These are phyloP conservation scores for Pholiota microspora DNA, from an alignment of 768 basidiomycete genomes.

Conservation along the genomic window DNA sequence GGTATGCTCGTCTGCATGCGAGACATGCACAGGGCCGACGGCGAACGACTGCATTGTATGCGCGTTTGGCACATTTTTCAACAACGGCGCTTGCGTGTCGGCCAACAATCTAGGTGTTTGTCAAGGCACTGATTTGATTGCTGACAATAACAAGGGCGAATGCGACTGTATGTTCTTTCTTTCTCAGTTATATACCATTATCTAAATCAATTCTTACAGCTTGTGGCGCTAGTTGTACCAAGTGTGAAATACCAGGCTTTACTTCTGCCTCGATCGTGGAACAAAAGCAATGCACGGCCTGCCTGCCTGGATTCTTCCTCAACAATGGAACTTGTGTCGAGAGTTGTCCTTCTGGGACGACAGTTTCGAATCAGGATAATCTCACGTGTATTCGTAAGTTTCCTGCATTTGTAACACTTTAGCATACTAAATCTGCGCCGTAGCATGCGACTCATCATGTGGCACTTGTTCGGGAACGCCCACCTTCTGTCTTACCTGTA, in stretches of 20 bases:
- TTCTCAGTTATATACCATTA: background rate
- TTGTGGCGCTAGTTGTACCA: conserved; percentile 75
- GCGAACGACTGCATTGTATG: conserved; percentile 72
- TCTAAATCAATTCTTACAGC: conserved; percentile 33
- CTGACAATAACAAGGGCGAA: conserved; percentile 72
- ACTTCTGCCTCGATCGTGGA: conserved; percentile 59
- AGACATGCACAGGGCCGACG: conserved; percentile 63
- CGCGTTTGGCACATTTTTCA: conserved; percentile 50
- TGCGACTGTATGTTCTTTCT: conserved; percentile 65
- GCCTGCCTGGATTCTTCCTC: conserved; percentile 76
- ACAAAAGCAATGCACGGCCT: conserved; percentile 72
- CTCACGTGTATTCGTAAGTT: conserved; percentile 61
- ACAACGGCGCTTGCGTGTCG: conserved; percentile 68
- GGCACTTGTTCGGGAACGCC: conserved; percentile 65
- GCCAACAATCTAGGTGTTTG: conserved; percentile 70
- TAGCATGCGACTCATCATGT: conserved; percentile 74
- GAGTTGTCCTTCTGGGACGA: conserved; percentile 71
- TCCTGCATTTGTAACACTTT: background rate
- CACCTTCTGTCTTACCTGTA: conserved; percentile 72
- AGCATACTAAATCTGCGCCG: background rate
- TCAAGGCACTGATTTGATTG: conserved; percentile 60
- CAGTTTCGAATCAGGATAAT: conserved; percentile 69
- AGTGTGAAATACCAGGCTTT: conserved; percentile 73
- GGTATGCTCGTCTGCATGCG: conserved; percentile 60
- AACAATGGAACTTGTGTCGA: conserved; percentile 67